Evolutionary conservation across 257 asterid genomes (phyloP).

Genomic region (Solanum sejunctum): DNA sequence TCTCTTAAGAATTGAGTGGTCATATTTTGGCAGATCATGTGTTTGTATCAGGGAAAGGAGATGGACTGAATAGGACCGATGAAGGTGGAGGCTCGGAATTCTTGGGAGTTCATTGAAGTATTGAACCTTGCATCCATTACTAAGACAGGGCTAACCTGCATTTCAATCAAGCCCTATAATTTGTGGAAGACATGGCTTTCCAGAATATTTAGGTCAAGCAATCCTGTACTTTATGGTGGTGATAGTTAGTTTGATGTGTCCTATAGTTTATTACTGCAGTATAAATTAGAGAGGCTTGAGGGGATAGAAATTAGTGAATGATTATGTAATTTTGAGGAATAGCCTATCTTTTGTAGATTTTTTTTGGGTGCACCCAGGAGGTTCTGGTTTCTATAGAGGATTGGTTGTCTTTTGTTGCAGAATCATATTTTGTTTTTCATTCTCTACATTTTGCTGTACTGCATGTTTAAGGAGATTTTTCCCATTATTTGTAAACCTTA

Average conservation of each 20-base stretch:
- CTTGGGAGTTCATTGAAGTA: not conserved
- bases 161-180: not conserved
- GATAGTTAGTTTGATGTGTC: not conserved
- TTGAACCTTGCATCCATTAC: not conserved
- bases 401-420: not conserved
- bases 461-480: not conserved
- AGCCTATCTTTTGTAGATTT: not conserved
- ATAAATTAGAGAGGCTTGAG: not conserved
- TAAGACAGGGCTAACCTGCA: not conserved
- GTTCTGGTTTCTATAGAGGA: not conserved
- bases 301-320: not conserved
- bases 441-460: not conserved
- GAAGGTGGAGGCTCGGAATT: not conserved
- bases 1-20: not conserved
- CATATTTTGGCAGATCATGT: not conserved
- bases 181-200: not conserved
- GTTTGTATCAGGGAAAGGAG: not conserved
- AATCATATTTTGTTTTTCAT: not conserved
- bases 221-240: not conserved
- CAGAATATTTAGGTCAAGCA: not conserved
- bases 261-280: not conserved
- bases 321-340: not conserved
- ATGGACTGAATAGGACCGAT: not conserved
- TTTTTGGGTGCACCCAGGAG: not conserved
- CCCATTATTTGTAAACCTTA: not conserved